Percentiles rank a stretch among this genome's conserved stretches.
Conservation (phyloP, 2,329 filamentous ascomycete species). For the Scedosporium minutisporum region DNA sequence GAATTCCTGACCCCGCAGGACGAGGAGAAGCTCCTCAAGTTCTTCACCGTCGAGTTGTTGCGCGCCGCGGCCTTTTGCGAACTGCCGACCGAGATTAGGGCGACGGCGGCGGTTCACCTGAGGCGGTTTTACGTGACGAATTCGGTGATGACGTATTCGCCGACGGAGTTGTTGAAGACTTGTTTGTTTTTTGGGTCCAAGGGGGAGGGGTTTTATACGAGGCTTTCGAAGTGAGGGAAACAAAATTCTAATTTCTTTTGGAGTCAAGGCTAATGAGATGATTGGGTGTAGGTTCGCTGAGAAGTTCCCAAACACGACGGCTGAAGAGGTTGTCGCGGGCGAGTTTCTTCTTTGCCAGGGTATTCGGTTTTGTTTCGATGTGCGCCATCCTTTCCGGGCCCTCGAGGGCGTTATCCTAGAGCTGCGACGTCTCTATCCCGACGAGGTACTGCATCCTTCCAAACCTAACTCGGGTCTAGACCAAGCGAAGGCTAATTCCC, state of each 20-base stretch:
- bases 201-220: conserved; percentile 74
- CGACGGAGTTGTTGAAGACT: conserved; percentile 78
- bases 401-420: conserved; percentile 83
- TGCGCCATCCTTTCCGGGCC: conserved; percentile 80
- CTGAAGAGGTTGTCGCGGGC: conserved; percentile 77
- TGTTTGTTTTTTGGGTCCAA: conserved; percentile 91
- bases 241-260: not conserved
- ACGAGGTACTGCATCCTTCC: conserved; percentile 34
- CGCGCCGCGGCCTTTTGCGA: conserved; percentile 43
- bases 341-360: conserved; percentile 92
- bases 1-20: conserved; percentile 77
- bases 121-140: conserved; percentile 94
- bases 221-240: conserved; percentile 31
- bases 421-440: conserved; percentile 56
- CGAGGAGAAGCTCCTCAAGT: conserved; percentile 70
- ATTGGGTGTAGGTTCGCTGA: conserved; percentile 45
- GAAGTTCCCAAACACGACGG: conserved; percentile 59
- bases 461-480: no score
- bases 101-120: conserved; percentile 81
- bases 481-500: not conserved
- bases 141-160: conserved; percentile 92
- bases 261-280: not conserved
- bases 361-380: conserved; percentile 85
- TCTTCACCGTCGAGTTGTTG: conserved; percentile 56
- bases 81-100: conserved; percentile 20